These are phyloP conservation scores for Thelonectria rubi DNA, from an alignment of 2,329 filamentous ascomycete genomes.

Conservation along the genomic window DNA sequence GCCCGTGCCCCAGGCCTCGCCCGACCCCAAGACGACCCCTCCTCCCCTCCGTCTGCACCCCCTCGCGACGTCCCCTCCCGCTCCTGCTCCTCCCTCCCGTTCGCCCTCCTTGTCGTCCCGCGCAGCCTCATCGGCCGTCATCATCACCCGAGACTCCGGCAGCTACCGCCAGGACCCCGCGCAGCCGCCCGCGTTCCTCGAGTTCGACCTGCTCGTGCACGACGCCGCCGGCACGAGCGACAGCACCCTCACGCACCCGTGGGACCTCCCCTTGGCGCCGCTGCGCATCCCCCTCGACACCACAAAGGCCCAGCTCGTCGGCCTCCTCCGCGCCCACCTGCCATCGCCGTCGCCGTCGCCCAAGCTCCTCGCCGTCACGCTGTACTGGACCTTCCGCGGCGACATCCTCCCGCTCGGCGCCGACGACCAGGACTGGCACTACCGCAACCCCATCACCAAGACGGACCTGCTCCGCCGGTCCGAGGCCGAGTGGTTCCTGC, in stretches of 20 bases:
- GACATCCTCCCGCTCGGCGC: constrained; percentile 35
- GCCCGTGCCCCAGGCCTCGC: constrained; percentile 21
- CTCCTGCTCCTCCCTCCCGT: constrained; percentile 2
- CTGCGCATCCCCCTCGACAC: constrained; percentile 32
- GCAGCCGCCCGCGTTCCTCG: constrained; percentile 18
- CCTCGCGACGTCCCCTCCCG: constrained; percentile 9
- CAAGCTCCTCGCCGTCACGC: constrained; percentile 33
- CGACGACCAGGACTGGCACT: constrained; percentile 40
- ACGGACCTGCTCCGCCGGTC: constrained; percentile 38
- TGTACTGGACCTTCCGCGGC: constrained; percentile 41
- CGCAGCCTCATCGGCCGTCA: too few relatives aligned
- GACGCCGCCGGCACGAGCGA: constrained; percentile 35
- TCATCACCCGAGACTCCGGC: too few relatives aligned
- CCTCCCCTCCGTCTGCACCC: constrained; percentile 24
- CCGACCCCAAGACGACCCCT: constrained; percentile 3
- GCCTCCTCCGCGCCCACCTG: constrained; percentile 35
- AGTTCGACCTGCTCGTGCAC: constrained; percentile 39
- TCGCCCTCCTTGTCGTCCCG: not conserved
- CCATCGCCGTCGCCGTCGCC: constrained; percentile 23
- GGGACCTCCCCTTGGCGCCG: constrained; percentile 34
- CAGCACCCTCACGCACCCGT: constrained; percentile 39
- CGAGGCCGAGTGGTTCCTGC: constrained; percentile 40
- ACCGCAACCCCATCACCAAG: constrained; percentile 39
- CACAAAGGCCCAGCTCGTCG: constrained; percentile 40
- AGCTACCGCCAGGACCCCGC: too few relatives aligned